A percentile compares a stretch with the other conserved stretches of the same genome.
These are phyloP conservation scores for Reticulomyxa filosa DNA, from an alignment of 78 protist genomes.

Conservation along the genomic window DNA sequence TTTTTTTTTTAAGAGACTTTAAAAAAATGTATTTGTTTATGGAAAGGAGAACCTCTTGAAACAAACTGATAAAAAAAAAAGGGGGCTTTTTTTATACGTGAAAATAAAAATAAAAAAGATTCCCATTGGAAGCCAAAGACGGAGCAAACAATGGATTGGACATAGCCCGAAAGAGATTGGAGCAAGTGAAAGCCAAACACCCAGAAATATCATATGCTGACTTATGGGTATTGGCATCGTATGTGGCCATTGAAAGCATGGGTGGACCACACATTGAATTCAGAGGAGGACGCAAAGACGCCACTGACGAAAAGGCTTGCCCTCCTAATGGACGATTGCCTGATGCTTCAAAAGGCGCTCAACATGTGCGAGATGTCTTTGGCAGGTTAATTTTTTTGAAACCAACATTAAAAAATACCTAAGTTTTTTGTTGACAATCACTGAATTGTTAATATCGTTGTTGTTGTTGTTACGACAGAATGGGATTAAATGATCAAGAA, in stretches of 20 bases:
- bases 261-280: neutral
- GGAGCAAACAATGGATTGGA: neutral
- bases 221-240: neutral
- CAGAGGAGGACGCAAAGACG: neutral
- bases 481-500: conserved; percentile 1
- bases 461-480: neutral
- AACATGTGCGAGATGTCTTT: conserved; percentile 4
- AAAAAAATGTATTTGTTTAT: no score
- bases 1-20: no score
- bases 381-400: neutral
- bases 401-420: neutral
- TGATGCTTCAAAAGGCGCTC: neutral
- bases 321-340: conserved; percentile 6
- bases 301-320: neutral
- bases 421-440: neutral
- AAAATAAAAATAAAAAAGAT: neutral
- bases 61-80: no score
- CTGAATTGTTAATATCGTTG: neutral
- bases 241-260: neutral
- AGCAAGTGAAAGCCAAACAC: neutral
- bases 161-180: neutral
- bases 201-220: conserved; percentile 3
- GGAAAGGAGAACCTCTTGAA: no score
- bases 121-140: neutral
- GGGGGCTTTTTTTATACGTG: no score